Conservation (phyloP, 768 basidiomycete species). For the Phylloporus sp. region DNA sequence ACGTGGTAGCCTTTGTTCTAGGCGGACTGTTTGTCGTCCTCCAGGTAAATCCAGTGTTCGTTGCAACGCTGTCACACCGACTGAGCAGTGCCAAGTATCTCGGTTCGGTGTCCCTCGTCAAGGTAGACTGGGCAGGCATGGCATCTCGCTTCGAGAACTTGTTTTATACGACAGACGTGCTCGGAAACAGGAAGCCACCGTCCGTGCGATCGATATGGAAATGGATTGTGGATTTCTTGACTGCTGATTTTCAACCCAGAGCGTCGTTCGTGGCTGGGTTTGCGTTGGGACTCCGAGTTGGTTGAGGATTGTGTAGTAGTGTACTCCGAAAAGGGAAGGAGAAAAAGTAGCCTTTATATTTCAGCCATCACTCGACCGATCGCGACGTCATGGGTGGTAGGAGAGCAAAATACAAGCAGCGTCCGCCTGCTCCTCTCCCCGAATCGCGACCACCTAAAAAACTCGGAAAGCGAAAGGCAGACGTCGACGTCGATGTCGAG, state of each 20-base stretch:
- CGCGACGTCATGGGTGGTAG: constrained; percentile 79
- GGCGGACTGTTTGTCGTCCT: constrained; percentile 89
- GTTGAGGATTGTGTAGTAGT: constrained; percentile 37
- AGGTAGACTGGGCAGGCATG: constrained; percentile 74
- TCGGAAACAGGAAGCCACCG: constrained; percentile 53
- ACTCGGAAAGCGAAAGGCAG: constrained; percentile 71
- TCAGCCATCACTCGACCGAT: constrained; percentile 1
- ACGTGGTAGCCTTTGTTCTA: constrained; percentile 74
- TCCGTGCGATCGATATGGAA: constrained; percentile 61
- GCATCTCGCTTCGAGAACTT: constrained; percentile 63
- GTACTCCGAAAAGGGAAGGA: constrained; percentile 23
- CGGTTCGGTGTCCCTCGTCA: constrained; percentile 63
- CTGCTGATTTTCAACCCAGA: constrained; percentile 87
- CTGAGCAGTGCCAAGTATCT: constrained; percentile 58
- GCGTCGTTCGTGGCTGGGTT: constrained; percentile 87
- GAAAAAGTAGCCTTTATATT: constrained; percentile 18
- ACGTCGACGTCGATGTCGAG: constrained; percentile 32
- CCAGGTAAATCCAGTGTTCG: constrained; percentile 51
- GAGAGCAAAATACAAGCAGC: constrained; percentile 81
- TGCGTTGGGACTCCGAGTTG: constrained; percentile 73
- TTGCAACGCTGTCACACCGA: not conserved
- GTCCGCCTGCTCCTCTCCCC: constrained; percentile 53
- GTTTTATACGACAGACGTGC: constrained; percentile 60
- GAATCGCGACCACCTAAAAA: constrained; percentile 42
- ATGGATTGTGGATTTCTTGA: constrained; percentile 75